Percentiles rank a stretch among this genome's conserved stretches.
These are phyloP conservation scores for Oehlia diaphana DNA, from an alignment of 192 early-diverging fungal species.

Conservation along the genomic window DNA sequence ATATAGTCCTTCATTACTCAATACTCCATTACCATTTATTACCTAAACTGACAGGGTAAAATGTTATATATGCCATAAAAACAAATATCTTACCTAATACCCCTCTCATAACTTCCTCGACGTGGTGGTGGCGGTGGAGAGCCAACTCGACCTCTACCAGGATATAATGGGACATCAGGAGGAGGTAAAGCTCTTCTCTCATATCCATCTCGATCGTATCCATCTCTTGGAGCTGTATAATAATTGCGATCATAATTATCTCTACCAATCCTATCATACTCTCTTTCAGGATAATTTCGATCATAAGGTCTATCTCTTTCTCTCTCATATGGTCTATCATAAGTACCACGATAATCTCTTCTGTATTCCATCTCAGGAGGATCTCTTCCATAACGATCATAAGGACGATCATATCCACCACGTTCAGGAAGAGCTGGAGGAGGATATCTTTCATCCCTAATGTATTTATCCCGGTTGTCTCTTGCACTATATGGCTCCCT, in stretches of 20 bases:
- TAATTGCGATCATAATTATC: slow-evolving; percentile 25
- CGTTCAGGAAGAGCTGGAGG: slow-evolving; percentile 17
- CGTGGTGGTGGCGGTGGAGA: slow-evolving; percentile 14
- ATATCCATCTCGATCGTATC: slow-evolving; percentile 24
- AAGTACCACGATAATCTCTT: slow-evolving; percentile 23
- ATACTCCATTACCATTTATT: too few relatives aligned
- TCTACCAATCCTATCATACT: slow-evolving; percentile 15
- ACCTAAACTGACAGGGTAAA: too few relatives aligned
- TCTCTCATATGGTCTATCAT: slow-evolving; percentile 28
- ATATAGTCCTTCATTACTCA: too few relatives aligned
- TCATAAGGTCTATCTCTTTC: slow-evolving; percentile 26
- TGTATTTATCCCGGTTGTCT: slow-evolving; percentile 20
- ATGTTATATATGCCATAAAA: too few relatives aligned
- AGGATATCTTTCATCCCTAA: slow-evolving; percentile 23
- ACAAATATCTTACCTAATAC: slow-evolving; percentile 7
- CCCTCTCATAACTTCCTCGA: slow-evolving; percentile 21
- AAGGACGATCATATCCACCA: slow-evolving; percentile 11
- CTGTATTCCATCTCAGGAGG: slow-evolving; percentile 22
- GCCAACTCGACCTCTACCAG: neutral
- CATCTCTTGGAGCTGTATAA: slow-evolving; percentile 19
- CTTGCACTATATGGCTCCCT: slow-evolving; percentile 18
- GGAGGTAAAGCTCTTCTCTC: slow-evolving; percentile 18
- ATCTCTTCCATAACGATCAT: slow-evolving; percentile 28
- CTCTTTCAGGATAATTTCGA: slow-evolving; percentile 22
- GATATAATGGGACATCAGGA: slow-evolving; percentile 14